Conservation (phyloP, 164 flowering plant species). For the Tinospora cordifolia region DNA sequence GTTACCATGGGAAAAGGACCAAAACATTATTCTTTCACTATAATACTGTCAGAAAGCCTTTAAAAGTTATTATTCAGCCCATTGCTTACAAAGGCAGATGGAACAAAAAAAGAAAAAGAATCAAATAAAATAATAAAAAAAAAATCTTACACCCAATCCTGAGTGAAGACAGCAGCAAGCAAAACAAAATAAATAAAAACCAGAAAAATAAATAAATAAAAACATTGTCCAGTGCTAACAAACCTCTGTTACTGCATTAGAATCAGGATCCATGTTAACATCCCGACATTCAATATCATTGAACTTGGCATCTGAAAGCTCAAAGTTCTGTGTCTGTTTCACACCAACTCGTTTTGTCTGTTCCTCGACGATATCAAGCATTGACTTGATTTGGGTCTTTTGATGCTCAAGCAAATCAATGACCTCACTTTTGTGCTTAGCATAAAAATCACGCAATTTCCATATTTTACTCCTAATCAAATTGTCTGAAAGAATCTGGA, state of each 20-base stretch:
- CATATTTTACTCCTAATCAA: conserved; percentile 34
- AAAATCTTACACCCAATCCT: no score
- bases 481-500: conserved; percentile 45
- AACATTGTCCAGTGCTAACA: conserved; percentile 5
- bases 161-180: no score
- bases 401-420: conserved; percentile 48
- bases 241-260: conserved; percentile 35
- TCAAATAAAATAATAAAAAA: no score
- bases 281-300: conserved; percentile 55
- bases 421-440: conserved; percentile 39
- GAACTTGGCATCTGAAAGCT: conserved; percentile 22
- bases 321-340: conserved; percentile 15
- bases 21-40: no score
- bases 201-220: no score
- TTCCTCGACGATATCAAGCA: conserved; percentile 31
- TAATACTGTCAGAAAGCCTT: no score
- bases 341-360: conserved; percentile 28
- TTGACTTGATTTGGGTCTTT: conserved; percentile 34
- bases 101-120: not conserved
- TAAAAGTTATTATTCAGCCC: no score
- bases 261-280: conserved; percentile 44
- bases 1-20: no score
- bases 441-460: conserved; percentile 40
- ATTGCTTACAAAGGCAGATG: no score
- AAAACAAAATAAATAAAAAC: no score